Conservation (phyloP, 768 basidiomycete genomes). For the Tulasnella sp. region DNA sequence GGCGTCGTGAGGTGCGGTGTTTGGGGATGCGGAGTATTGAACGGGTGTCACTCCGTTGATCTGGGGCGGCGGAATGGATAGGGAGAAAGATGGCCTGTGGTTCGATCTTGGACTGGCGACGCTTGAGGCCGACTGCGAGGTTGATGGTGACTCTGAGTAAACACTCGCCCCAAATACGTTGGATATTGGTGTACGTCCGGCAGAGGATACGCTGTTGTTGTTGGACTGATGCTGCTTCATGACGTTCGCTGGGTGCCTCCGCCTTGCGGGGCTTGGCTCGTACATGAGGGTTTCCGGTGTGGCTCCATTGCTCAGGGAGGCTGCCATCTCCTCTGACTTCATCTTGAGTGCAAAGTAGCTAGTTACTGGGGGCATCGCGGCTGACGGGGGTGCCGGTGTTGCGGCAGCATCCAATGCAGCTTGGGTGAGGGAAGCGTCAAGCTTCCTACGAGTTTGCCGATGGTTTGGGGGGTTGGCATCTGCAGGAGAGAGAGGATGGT, state of each 20-base stretch:
- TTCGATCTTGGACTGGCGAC: not conserved
- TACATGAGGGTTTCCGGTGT: not conserved
- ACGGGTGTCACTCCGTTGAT: slow-evolving; percentile 12
- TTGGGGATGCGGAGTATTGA: slow-evolving; percentile 1
- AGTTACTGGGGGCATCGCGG: slow-evolving; percentile 36
- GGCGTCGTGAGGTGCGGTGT: not conserved
- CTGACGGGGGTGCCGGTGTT: not conserved
- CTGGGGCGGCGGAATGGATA: slow-evolving; percentile 16
- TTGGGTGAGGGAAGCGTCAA: slow-evolving; percentile 1
- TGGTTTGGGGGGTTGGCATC: slow-evolving; percentile 37
- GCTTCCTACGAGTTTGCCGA: slow-evolving; percentile 19
- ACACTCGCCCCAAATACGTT: slow-evolving; percentile 13
- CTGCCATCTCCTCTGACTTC: slow-evolving; percentile 49
- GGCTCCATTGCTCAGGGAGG: not conserved
- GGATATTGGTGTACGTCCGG: slow-evolving; percentile 11
- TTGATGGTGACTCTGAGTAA: slow-evolving; percentile 1
- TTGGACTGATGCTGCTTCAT: not conserved
- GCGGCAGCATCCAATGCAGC: not conserved
- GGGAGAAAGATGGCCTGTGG: slow-evolving; percentile 24
- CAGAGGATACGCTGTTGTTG: not conserved
- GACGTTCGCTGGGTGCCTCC: not conserved
- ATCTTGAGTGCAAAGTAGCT: slow-evolving; percentile 63
- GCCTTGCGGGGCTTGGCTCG: not conserved
- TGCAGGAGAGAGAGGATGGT: slow-evolving; percentile 58
- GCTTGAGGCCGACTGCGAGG: not conserved